Evolutionary conservation across 768 basidiomycete species (phyloP).

Genomic region (Cystobasidium ongulense): DNA sequence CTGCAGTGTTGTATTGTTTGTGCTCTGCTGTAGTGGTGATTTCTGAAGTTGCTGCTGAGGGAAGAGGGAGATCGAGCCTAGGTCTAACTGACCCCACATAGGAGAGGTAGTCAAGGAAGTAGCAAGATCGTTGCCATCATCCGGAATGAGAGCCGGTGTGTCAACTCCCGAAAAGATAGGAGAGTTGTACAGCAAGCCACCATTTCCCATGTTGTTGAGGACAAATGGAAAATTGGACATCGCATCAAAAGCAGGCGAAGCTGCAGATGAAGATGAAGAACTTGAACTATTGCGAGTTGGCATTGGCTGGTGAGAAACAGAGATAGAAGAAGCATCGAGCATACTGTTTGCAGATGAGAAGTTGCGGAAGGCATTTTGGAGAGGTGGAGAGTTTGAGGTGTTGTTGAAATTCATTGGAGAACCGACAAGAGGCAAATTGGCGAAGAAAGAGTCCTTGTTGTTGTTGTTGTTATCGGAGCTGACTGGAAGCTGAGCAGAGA

Average conservation of each 20-base stretch:
- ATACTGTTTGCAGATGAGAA: not conserved
- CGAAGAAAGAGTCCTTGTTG: not conserved
- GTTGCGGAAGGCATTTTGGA: slow-evolving; percentile 2
- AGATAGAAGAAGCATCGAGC: not conserved
- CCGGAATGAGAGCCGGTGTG: slow-evolving; percentile 20
- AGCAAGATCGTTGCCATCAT: slow-evolving; percentile 16
- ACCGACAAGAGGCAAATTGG: not conserved
- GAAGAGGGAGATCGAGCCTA: slow-evolving; percentile 12
- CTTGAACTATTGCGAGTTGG: not conserved
- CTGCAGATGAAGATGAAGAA: not conserved
- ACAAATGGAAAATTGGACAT: not conserved
- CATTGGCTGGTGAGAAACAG: not conserved
- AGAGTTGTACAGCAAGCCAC: not conserved
- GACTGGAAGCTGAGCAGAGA: not conserved
- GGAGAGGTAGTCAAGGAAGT: slow-evolving; percentile 8
- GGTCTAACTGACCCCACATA: slow-evolving; percentile 13
- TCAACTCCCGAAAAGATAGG: not conserved
- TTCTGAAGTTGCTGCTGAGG: not conserved
- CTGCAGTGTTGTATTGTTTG: not conserved
- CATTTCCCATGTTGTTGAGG: not conserved
- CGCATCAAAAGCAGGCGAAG: slow-evolving; percentile 6
- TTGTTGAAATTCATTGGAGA: not conserved
- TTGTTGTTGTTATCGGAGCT: not conserved
- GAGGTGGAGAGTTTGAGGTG: not conserved
- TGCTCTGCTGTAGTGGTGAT: not conserved